These are phyloP conservation scores for Boletus rubropictus DNA, from an alignment of 768 basidiomycete species.

Conservation along the genomic window DNA sequence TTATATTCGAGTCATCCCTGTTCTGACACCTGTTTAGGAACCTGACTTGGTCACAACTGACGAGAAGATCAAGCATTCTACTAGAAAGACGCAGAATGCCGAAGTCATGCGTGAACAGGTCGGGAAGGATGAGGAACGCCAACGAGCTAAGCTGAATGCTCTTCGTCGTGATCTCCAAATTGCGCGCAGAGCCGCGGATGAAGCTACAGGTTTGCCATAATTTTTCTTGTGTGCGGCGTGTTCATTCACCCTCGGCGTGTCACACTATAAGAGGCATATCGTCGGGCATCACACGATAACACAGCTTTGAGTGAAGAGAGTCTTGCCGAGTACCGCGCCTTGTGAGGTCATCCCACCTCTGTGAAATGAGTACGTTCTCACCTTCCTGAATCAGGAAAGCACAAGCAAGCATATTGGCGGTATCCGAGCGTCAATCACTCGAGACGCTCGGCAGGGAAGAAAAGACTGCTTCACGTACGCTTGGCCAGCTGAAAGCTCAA, in stretches of 20 bases:
- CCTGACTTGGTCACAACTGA: conserved; percentile 81
- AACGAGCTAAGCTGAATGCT: conserved; percentile 46
- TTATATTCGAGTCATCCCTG: neutral
- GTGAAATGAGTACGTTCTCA: conserved; percentile 3
- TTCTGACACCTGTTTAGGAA: conserved; percentile 44
- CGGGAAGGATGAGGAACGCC: conserved; percentile 48
- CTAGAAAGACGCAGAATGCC: conserved; percentile 72
- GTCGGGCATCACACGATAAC: conserved; percentile 66
- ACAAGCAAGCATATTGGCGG: conserved; percentile 69
- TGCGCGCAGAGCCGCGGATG: conserved; percentile 65
- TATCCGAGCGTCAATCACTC: conserved; percentile 81
- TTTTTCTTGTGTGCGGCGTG: neutral
- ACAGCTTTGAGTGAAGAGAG: conserved; percentile 77
- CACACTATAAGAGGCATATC: conserved; percentile 57
- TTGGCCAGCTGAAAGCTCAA: conserved; percentile 63
- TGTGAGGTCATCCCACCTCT: conserved; percentile 11
- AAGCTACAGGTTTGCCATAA: conserved; percentile 61
- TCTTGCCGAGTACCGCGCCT: conserved; percentile 67
- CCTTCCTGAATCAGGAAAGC: conserved; percentile 53
- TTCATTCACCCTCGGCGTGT: conserved; percentile 3
- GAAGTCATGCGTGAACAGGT: conserved; percentile 58
- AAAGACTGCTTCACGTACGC: conserved; percentile 61
- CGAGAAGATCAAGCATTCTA: conserved; percentile 82
- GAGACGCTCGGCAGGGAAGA: conserved; percentile 79
- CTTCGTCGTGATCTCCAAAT: conserved; percentile 61